These are phyloP conservation scores for Acacia concinna DNA, from an alignment of 331 rosid genomes.

Conservation along the genomic window DNA sequence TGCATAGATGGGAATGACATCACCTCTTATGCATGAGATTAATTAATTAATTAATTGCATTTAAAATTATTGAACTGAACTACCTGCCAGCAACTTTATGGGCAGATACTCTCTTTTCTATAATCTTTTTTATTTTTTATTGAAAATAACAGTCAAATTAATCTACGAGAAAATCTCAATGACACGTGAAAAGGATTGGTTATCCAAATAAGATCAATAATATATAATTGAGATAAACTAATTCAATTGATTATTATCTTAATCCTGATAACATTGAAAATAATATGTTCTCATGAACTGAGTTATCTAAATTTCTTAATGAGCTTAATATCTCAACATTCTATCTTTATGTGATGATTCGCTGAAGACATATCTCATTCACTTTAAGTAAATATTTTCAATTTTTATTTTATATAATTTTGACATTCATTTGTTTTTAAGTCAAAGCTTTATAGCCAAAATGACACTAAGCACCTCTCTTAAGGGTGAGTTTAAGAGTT, in stretches of 20 bases:
- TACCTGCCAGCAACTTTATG: conserved; percentile 21
- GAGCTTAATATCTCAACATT: neutral
- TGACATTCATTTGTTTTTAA: neutral
- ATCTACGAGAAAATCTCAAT: conserved; percentile 6
- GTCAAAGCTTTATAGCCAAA: neutral
- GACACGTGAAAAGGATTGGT: conserved; percentile 30
- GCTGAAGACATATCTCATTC: neutral
- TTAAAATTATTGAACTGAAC: conserved; percentile 17
- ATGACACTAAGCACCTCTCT: too few relatives aligned
- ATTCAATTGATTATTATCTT: neutral
- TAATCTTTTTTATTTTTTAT: neutral
- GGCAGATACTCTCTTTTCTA: conserved; percentile 31
- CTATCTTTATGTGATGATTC: neutral
- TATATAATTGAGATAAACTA: neutral
- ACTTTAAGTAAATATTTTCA: neutral
- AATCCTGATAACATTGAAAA: neutral
- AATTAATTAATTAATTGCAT: neutral
- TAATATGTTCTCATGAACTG: neutral
- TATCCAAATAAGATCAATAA: neutral
- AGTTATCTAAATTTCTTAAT: neutral
- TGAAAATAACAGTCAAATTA: conserved; percentile 1
- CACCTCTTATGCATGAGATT: neutral
- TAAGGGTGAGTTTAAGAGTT: too few relatives aligned
- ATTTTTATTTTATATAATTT: too few relatives aligned
- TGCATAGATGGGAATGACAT: neutral